phyloP scores from a whole-genome alignment of 2,329 filamentous ascomycete genomes.

The Aspergillus aculeatus region DNA sequence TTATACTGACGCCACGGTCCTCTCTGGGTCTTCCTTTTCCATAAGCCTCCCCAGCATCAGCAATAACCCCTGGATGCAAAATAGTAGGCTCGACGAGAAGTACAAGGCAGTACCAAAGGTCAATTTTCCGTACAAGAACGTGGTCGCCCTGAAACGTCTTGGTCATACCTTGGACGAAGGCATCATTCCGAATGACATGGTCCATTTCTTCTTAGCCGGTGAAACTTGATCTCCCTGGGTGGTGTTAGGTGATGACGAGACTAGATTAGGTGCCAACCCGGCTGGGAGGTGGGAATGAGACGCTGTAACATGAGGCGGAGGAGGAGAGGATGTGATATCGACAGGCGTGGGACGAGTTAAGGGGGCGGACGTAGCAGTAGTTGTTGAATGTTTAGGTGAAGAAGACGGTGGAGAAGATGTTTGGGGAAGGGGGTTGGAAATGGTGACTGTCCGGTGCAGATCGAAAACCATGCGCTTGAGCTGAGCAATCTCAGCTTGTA shows the following conservation, averaged over 20 bases:
- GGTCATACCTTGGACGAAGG: background rate
- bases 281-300: background rate
- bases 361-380: slow-evolving; percentile 6
- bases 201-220: background rate
- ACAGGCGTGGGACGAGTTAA: slow-evolving; percentile 5
- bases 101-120: background rate
- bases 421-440: background rate
- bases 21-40: too few relatives aligned
- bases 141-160: too few relatives aligned
- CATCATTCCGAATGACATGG: background rate
- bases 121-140: background rate
- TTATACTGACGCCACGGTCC: too few relatives aligned
- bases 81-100: background rate
- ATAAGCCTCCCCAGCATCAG: too few relatives aligned
- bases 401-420: background rate
- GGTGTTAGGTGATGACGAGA: background rate
- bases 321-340: slow-evolving; percentile 2
- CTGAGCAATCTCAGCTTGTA: slow-evolving; percentile 32
- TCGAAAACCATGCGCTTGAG: slow-evolving; percentile 31
- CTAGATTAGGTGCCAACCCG: background rate
- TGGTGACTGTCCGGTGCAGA: slow-evolving; percentile 23
- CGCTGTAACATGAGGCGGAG: background rate
- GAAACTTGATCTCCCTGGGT: background rate
- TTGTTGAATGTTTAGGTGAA: slow-evolving; percentile 3
- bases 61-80: background rate